phyloP scores from a whole-genome alignment of 2,329 filamentous ascomycete species.

The Trichoderma sp. region DNA sequence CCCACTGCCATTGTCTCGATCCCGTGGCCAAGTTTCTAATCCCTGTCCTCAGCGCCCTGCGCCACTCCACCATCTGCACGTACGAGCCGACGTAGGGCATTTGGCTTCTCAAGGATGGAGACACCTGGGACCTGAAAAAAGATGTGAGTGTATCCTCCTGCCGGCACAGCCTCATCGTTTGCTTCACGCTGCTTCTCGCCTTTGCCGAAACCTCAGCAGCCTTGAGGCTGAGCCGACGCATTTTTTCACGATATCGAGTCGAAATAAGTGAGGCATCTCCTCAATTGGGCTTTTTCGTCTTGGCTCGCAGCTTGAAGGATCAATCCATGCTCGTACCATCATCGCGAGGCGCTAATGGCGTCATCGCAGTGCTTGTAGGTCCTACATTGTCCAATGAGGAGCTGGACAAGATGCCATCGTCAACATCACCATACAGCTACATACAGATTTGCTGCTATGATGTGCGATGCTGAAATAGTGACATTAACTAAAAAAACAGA shows the following conservation, averaged over 20 bases:
- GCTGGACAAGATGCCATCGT: neutral
- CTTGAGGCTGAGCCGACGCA: neutral
- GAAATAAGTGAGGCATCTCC: neutral
- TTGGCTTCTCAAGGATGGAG: neutral
- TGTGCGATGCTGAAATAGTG: neutral
- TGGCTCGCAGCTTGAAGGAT: neutral
- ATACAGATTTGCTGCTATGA: neutral
- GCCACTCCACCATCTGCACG: constrained; percentile 17
- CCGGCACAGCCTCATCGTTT: neutral
- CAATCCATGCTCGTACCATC: neutral
- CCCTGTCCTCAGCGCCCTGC: constrained; percentile 5
- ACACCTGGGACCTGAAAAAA: neutral
- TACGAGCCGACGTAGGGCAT: constrained; percentile 8
- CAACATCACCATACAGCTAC: neutral
- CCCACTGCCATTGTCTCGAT: neutral
- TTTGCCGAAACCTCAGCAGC: neutral
- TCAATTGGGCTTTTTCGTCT: neutral
- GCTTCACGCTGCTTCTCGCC: neutral
- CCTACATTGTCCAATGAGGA: neutral
- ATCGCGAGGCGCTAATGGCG: constrained; percentile 12
- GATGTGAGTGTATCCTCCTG: neutral
- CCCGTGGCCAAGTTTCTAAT: constrained; percentile 19
- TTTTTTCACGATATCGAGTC: neutral
- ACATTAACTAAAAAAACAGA: neutral
- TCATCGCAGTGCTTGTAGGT: neutral